Conservation (phyloP, 257 asterid species). For the Echium plantagineum region DNA sequence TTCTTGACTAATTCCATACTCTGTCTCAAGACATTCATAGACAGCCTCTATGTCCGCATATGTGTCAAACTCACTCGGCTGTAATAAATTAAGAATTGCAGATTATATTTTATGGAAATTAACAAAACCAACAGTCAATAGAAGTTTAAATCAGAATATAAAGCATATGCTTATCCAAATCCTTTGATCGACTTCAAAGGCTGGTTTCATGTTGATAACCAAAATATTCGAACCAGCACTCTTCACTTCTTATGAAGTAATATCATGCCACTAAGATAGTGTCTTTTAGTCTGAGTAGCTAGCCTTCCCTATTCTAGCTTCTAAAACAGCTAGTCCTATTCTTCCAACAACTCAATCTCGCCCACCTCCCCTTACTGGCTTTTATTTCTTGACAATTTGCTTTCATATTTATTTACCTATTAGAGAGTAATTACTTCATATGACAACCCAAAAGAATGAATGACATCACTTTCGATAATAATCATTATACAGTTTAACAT, state of each 20-base stretch:
- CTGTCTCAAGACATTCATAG: slow-evolving; percentile 83
- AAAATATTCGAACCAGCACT: too few species aligned
- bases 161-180: background rate
- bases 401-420: background rate
- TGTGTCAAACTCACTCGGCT: slow-evolving; percentile 92
- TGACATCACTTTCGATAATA: background rate
- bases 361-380: too few species aligned
- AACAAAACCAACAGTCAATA: background rate
- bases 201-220: background rate
- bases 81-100: slow-evolving; percentile 12
- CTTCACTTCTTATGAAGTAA: background rate
- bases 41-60: slow-evolving; percentile 97
- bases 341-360: too few species aligned
- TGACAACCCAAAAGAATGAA: background rate
- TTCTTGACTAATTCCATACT: slow-evolving; percentile 90
- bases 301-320: too few species aligned
- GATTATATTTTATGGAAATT: too few species aligned
- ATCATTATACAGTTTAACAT: background rate
- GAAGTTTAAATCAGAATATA: background rate
- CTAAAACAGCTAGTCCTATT: too few species aligned
- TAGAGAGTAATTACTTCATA: too few species aligned
- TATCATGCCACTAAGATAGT: background rate
- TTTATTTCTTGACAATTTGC: background rate
- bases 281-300: too few species aligned
- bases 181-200: too few species aligned